Conservation (phyloP, 257 asterid species). For the Gynochthodes officinalis region DNA sequence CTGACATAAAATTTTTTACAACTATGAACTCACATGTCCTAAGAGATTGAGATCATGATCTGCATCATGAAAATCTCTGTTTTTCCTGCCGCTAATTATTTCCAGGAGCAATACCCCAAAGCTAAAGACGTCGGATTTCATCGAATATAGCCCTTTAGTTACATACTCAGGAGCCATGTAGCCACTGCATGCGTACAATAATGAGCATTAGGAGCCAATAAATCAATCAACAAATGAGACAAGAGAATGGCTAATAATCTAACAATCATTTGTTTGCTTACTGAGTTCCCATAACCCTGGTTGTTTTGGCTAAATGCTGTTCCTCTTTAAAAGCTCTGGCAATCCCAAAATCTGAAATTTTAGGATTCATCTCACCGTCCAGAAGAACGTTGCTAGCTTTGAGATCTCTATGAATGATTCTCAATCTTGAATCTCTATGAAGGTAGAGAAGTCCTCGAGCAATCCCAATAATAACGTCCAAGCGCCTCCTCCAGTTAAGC, state of each 20-base stretch:
- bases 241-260: background rate
- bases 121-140: constrained; percentile 46
- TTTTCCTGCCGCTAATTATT: constrained; percentile 34
- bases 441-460: constrained; percentile 41
- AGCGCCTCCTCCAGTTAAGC: constrained; percentile 25
- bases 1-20: no score
- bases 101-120: constrained; percentile 41
- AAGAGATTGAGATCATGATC: constrained; percentile 29
- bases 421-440: constrained; percentile 38
- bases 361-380: constrained; percentile 31
- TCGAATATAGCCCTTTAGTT: constrained; percentile 27
- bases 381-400: constrained; percentile 35
- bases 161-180: constrained; percentile 51
- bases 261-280: background rate
- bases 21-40: constrained; percentile 30
- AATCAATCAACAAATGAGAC: background rate
- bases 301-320: constrained; percentile 12
- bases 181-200: constrained; percentile 25
- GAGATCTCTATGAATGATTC: constrained; percentile 37
- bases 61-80: constrained; percentile 25
- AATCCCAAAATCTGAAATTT: constrained; percentile 37
- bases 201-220: background rate
- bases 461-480: constrained; percentile 26
- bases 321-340: constrained; percentile 17
- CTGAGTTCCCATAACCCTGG: constrained; percentile 22